Conservation (phyloP, 441 rosid species). For the Mallotus japonicus region DNA sequence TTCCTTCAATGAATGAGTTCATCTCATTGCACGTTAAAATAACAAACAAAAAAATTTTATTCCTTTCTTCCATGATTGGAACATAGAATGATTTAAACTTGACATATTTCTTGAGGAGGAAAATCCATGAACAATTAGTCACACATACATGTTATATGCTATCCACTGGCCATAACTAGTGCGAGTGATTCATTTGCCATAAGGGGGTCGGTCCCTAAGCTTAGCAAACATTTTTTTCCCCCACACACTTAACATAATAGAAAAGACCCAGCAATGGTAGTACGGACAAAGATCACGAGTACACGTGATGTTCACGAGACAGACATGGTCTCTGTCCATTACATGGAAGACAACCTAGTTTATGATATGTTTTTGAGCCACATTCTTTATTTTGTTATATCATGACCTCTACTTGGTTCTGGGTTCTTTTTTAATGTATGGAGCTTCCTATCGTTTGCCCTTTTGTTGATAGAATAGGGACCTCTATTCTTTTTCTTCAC, state of each 20-base stretch:
- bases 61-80: not conserved
- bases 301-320: conserved; percentile 42
- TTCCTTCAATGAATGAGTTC: too few relatives aligned
- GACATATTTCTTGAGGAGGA: not conserved
- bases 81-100: not conserved
- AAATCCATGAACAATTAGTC: not conserved
- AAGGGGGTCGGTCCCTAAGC: not conserved
- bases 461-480: not conserved
- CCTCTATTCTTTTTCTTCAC: not conserved
- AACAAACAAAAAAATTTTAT: not conserved
- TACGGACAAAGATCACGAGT: conserved; percentile 29
- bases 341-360: conserved; percentile 41
- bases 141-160: too few relatives aligned
- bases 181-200: not conserved
- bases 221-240: conserved; percentile 1
- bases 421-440: not conserved
- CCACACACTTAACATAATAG: not conserved
- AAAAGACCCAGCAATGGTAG: conserved; percentile 25
- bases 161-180: too few relatives aligned
- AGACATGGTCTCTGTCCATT: conserved; percentile 35
- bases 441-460: conserved; percentile 15
- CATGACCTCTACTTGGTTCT: conserved; percentile 23
- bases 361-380: conserved; percentile 29
- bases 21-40: too few relatives aligned
- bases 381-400: conserved; percentile 24